Evolutionary conservation across 345 rosid genomes (phyloP).

Genomic region (Brassica juncea): DNA sequence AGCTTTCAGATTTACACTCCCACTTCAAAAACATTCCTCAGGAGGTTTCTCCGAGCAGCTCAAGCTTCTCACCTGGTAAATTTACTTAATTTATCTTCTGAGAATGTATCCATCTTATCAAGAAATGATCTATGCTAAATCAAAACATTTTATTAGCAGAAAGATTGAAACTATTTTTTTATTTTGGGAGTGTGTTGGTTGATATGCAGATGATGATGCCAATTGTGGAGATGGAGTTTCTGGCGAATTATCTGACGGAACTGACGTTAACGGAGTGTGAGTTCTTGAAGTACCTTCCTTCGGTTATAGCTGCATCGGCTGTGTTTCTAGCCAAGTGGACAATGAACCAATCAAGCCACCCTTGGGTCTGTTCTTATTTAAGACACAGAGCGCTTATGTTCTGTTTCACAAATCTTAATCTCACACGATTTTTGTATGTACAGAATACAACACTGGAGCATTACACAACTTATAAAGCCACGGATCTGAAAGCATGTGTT

Average conservation of each 20-base stretch:
- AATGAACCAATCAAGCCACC: slow-evolving; percentile 69
- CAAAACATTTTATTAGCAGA: slow-evolving; percentile 7
- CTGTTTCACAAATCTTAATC: neutral
- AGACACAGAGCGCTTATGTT: slow-evolving; percentile 4
- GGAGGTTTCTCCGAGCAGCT: slow-evolving; percentile 92
- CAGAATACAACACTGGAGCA: slow-evolving; percentile 81
- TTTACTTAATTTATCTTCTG: neutral
- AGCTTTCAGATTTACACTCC: slow-evolving; percentile 73
- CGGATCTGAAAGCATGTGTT: slow-evolving; percentile 57
- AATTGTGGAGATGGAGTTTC: slow-evolving; percentile 68
- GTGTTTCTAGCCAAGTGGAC: slow-evolving; percentile 96
- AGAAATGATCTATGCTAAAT: neutral
- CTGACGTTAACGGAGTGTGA: slow-evolving; percentile 61
- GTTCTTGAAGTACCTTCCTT: slow-evolving; percentile 75
- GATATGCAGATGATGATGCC: slow-evolving; percentile 55
- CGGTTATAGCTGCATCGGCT: slow-evolving; percentile 85
- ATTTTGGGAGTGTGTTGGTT: neutral
- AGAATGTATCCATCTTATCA: neutral
- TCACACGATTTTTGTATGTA: neutral
- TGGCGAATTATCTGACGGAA: slow-evolving; percentile 82
- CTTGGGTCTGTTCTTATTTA: slow-evolving; percentile 64
- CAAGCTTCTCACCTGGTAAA: slow-evolving; percentile 73
- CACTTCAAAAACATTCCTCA: slow-evolving; percentile 80
- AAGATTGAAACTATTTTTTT: slow-evolving; percentile 17
- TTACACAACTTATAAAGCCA: slow-evolving; percentile 67